Evolutionary conservation across 106 monocot species (phyloP).

Genomic region (Apostasia shenzhenica): DNA sequence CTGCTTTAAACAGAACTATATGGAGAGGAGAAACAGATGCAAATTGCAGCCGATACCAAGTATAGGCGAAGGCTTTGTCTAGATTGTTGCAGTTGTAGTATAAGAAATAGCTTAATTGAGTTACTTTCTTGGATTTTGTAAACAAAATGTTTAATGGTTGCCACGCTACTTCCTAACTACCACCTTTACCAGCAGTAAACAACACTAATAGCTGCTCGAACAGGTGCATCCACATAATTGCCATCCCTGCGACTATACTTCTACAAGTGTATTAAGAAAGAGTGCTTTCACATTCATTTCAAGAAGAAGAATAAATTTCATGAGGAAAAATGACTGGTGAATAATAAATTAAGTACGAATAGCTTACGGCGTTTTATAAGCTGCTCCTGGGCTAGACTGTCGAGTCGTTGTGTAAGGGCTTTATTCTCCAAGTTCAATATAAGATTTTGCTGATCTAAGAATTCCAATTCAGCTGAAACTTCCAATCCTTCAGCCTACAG

Average conservation of each 20-base stretch:
- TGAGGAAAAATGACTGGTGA: background rate
- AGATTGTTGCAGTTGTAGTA: no score
- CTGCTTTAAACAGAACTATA: no score
- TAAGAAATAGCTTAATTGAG: no score
- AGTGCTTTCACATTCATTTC: background rate
- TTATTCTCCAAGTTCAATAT: slow-evolving; percentile 69
- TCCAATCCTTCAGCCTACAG: slow-evolving; percentile 44
- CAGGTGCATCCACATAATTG: background rate
- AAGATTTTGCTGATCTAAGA: slow-evolving; percentile 53
- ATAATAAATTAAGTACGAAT: background rate
- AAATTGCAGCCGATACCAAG: no score
- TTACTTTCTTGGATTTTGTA: no score
- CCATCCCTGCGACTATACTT: background rate
- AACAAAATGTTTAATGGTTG: no score
- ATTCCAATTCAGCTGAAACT: slow-evolving; percentile 55
- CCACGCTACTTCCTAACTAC: background rate
- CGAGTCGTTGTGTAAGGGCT: slow-evolving; percentile 49
- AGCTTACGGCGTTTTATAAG: slow-evolving; percentile 51
- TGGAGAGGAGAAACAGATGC: no score
- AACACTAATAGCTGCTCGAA: background rate
- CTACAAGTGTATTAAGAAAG: background rate
- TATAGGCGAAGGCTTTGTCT: no score
- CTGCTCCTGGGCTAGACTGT: slow-evolving; percentile 55
- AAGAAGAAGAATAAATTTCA: background rate
- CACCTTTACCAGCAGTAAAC: background rate